Percentiles rank a stretch among this genome's conserved stretches.
phyloP scores from a whole-genome alignment of 208 protist species.

The Trypanosoma congolense region DNA sequence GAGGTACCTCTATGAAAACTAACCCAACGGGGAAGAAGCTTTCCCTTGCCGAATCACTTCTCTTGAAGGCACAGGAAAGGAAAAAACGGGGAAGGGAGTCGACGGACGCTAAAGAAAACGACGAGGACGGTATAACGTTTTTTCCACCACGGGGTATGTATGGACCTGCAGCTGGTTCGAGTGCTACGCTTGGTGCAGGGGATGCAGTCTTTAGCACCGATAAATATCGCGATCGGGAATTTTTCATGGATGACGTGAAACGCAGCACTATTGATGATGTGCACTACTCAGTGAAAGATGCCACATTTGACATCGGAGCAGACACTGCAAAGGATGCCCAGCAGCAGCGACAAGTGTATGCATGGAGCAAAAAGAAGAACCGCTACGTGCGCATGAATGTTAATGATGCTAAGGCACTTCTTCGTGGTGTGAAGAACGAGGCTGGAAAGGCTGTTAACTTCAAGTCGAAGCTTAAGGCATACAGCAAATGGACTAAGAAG shows the following conservation, averaged over 20 bases:
- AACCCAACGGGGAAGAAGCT: conserved; percentile 38
- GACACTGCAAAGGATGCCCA: conserved; percentile 79
- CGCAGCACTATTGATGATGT: conserved; percentile 65
- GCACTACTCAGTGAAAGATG: conserved; percentile 87
- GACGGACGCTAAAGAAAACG: conserved; percentile 13
- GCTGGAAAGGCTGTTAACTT: conserved; percentile 89
- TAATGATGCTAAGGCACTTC: conserved; percentile 83
- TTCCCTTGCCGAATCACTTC: conserved; percentile 70
- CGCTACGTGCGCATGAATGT: conserved; percentile 90
- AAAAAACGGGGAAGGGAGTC: conserved; percentile 59
- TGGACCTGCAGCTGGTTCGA: neutral
- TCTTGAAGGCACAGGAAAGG: conserved; percentile 75
- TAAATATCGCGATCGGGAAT: conserved; percentile 72
- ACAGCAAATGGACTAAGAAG: conserved; percentile 87
- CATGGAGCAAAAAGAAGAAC: conserved; percentile 92
- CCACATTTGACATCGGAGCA: conserved; percentile 81
- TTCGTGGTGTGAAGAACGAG: conserved; percentile 90
- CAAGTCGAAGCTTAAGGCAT: conserved; percentile 86
- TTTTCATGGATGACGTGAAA: conserved; percentile 69
- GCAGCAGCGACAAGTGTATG: conserved; percentile 84
- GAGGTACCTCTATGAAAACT: neutral
- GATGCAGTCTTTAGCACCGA: conserved; percentile 27
- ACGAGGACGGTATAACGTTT: conserved; percentile 15
- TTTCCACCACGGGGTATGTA: conserved; percentile 10
- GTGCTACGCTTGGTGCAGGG: conserved; percentile 9